Base-by-base conservation (phyloP, 1,284 basidiomycete species). In the Pisolithus thermaeus region DNA sequence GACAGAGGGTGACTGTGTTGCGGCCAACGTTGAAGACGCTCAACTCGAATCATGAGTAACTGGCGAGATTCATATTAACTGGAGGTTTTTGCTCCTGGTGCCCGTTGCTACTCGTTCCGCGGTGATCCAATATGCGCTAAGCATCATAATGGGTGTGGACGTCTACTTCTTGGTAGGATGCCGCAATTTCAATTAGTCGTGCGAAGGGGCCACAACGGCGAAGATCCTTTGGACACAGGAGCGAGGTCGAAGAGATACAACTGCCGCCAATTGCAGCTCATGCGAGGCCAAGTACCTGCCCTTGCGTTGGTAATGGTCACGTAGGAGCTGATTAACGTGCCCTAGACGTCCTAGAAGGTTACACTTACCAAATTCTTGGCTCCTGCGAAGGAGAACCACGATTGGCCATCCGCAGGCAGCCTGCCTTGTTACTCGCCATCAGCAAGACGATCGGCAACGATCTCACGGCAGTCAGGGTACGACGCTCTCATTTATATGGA, bases 21-120 rank as follows among this genome's bases (percentile, higher is more conserved):
- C 85, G n/a, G 95, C 94, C 20, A 97, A 95, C 59, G 88, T 97
- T 3, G 96, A 97, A 64, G 95, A 97, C 7, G 28, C 28, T 30
- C 28, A 30, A 30, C 28, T 30, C 9, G 11, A 11, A 30, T 11
- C 6, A 30, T 11, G 7, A 11, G 11, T 30, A 30, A 30, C 11
- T 3, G 28, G 28, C 9, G 7, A 9, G 28, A 9, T 25, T 25
- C 25, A 25, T 9, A 30, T 30, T 30, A 2, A 30, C 28, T 30
- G 27, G 27, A 4, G 4, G 5, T 30, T 9, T 9, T 30, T 30
- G 8, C 9, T 7, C 28, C 28, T 8, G 9, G 3, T 30, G 28
- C 28, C 28, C 28, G 9, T 30, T 11, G 28, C 28, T 30, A 30
- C 11, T 30, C 7, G 28, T 11, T 27, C 28, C 28, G 28, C 28